These are phyloP conservation scores for Incumbomyces delicatus DNA, from an alignment of 2,329 filamentous ascomycete species.

Conservation along the genomic window DNA sequence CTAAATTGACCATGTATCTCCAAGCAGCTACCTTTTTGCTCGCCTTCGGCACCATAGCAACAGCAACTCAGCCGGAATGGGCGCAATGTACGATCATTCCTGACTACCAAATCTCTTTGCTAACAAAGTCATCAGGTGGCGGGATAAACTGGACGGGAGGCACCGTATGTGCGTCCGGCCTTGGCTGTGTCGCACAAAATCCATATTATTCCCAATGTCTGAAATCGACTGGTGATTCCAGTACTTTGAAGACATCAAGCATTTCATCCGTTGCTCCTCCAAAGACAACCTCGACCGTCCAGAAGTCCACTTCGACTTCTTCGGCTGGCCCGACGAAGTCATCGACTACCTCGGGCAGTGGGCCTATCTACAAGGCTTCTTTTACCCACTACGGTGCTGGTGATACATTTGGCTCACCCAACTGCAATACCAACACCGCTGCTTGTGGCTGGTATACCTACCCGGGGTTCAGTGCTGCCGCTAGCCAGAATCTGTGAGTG, in stretches of 20 bases:
- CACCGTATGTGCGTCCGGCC: conserved; percentile 26
- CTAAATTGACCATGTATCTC: conserved; percentile 10
- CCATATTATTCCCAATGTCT: conserved; percentile 32
- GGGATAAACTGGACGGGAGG: conserved; percentile 27
- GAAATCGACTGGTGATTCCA: conserved; percentile 4
- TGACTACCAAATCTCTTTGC: conserved; percentile 12
- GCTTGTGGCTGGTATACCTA: conserved; percentile 27
- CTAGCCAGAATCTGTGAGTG: conserved; percentile 28
- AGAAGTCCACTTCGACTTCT: conserved; percentile 3
- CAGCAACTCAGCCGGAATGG: conserved; percentile 9
- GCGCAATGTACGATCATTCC: conserved; percentile 12
- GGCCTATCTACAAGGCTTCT: conserved; percentile 21
- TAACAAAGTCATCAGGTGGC: conserved; percentile 23
- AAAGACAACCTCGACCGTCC: conserved; percentile 2
- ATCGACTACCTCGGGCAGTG: conserved; percentile 8
- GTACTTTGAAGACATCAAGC: conserved; percentile 1
- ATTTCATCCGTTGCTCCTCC: neutral
- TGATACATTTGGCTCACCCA: conserved; percentile 25
- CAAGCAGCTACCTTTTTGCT: conserved; percentile 7
- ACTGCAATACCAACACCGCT: conserved; percentile 29
- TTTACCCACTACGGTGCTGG: conserved; percentile 28
- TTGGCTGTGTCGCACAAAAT: conserved; percentile 26
- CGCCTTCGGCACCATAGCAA: conserved; percentile 7
- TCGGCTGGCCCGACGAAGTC: conserved; percentile 4
- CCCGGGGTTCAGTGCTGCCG: conserved; percentile 30